Conservation (phyloP, 768 basidiomycete species). For the Russula vinacea region DNA sequence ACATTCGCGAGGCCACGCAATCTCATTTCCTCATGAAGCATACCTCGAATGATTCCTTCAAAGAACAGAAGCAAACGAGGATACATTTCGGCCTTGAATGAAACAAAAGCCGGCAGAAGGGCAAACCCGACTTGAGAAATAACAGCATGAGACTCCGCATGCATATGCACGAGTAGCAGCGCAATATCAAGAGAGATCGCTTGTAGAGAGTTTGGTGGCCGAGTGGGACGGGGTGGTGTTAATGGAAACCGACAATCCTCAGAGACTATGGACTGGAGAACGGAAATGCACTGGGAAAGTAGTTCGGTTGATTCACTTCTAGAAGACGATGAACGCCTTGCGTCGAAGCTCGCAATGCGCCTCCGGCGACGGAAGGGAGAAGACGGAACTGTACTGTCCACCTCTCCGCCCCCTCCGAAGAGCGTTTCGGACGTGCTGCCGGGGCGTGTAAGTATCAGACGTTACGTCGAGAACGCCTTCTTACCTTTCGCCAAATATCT, state of each 20-base stretch:
- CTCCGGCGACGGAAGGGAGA: conserved; percentile 49
- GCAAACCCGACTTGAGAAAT: conserved; percentile 62
- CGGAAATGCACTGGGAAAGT: conserved; percentile 55
- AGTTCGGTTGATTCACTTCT: conserved; percentile 48
- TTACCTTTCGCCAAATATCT: conserved; percentile 24
- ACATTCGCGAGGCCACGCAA: conserved; percentile 29
- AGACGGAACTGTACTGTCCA: conserved; percentile 9
- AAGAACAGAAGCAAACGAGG: conserved; percentile 64
- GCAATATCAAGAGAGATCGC: conserved; percentile 68
- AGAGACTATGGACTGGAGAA: conserved; percentile 59
- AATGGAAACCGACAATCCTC: conserved; percentile 73
- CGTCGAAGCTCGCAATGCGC: conserved; percentile 39
- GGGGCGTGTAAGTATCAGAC: neutral
- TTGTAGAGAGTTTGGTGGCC: conserved; percentile 77
- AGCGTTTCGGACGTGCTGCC: conserved; percentile 8
- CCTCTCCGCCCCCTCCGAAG: conserved; percentile 11
- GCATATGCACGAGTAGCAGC: conserved; percentile 56
- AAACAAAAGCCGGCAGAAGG: conserved; percentile 69
- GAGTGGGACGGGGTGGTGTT: conserved; percentile 53
- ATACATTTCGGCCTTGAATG: conserved; percentile 63
- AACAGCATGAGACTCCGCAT: conserved; percentile 50
- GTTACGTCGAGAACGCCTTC: no score
- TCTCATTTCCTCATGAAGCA: conserved; percentile 48
- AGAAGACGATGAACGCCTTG: conserved; percentile 51
- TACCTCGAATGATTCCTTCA: conserved; percentile 54